Evolutionary conservation across 192 early-diverging fungal genomes (phyloP), one percentile per base, ranked within the genome.

Genomic region (Rhizophagus sp.): DNA sequence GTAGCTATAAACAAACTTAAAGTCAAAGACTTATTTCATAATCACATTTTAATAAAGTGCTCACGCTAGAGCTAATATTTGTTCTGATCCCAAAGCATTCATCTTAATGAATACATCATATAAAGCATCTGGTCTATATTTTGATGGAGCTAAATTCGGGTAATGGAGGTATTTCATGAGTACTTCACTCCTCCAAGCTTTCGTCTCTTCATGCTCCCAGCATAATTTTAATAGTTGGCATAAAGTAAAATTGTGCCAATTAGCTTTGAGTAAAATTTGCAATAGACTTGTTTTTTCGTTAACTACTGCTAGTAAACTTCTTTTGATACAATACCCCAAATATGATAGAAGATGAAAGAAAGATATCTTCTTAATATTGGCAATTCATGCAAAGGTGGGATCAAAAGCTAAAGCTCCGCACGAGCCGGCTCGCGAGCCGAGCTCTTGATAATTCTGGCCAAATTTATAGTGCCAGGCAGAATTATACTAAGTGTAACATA

Each of bases 111-210:
- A 73, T 50, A 5, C 47, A 73, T 73, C 47, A 52, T 52, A 44
- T 50, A 73, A 73, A 50, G 39, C 25, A 3, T 13, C 17, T 9
- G 33, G 67, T 69, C 67, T 69, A 39, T 69, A 17, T 8, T 69
- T 69, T 5, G 4, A 69, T 39, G 1, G 10, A 33, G 67, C 30
- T 69, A 69, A 69, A 69, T 69, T 69, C 25, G 5, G 67, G 2
- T 69, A 49, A 52, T 73, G 49, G 47, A 73, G 72, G 44, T 52
- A 73, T 52, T 73, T 73, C 72, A 73, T 73, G 47, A 73, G 44
- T 4, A 73, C 8, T 10, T 49, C 19, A 73, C 30, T 73, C 8
- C 72, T 73, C 47, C 72, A 73, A 52, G 39, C 72, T 47, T 24
- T 73, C 72, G 47, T 73, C 27, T 73, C 8, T 73, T 73, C 17